Base-by-base conservation (phyloP, 2,329 filamentous ascomycete genomes). In the Pyrenophora tritici-repentis region DNA sequence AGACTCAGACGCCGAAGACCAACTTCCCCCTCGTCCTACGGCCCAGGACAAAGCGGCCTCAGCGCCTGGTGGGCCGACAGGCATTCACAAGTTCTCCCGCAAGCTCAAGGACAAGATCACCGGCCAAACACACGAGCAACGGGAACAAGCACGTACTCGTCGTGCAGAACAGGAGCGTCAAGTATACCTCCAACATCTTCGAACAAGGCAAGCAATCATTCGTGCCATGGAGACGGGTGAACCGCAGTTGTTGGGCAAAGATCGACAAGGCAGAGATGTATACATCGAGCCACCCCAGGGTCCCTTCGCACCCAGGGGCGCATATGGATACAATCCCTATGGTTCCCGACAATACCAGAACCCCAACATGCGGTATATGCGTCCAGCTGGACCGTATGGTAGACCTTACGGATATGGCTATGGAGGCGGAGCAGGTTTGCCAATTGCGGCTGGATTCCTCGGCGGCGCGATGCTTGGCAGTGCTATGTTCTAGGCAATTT, bases 81-180 rank as follows among this genome's bases (percentile, higher is more conserved):
- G 71, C 12, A 68, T 76, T 31, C 72, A 75, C 37, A 76, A 74
- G 43, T 76, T 84, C 17, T 82, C 82, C 1, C 77, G 83, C 48
- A 81, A 78, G 45, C 70, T 86, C 56, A 86, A 86, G 64, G 83
- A 86, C 68, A 81, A 80, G 58, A 59, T 86, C 13, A 86, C 84
- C 0, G 73, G 76, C 13, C 80, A 78, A 4, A 84, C 83, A 3
- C 83, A 86, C 65, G 72, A 78, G 18, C 72, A 86, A 62, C 80
- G 83, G 18, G 77, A 78, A 43, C 64, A 66, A 5, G 73, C 77
- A 20, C 77, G 83, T 4, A 58, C 59, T 2, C 66, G 71, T 26
- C 77, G 81, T 20, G 81, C 75, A 1, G 74, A 79, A 46, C 72
- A 79, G 26, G 83, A 86, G 65, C 73, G 70, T 3, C 66, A 76